Percentiles rank a stretch among this genome's conserved stretches.
Evolutionary conservation across 371 early-diverging fungal species (phyloP).

Genomic region (Ecytonucleospora hepatopenaei): DNA sequence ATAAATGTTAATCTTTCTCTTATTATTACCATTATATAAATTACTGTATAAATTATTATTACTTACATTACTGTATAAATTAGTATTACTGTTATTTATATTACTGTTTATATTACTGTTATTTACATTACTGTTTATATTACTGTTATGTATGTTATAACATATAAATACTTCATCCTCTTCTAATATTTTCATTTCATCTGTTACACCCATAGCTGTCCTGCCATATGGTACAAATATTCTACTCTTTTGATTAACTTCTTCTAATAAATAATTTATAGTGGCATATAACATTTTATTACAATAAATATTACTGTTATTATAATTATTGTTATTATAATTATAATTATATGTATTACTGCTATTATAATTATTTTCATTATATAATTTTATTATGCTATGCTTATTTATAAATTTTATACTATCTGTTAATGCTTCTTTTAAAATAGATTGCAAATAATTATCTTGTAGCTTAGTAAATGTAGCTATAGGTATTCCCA

Average conservation of each 20-base stretch:
- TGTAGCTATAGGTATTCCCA: conserved; percentile 19
- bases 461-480: conserved; percentile 33
- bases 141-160: conserved; percentile 5
- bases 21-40: no score
- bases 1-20: conserved; percentile 1
- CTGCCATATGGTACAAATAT: conserved; percentile 63
- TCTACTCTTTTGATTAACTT: conserved; percentile 62
- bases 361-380: conserved; percentile 3
- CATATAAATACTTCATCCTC: conserved; percentile 63
- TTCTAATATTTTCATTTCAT: conserved; percentile 62
- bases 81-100: no score
- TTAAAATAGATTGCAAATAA: conserved; percentile 2
- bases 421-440: background rate
- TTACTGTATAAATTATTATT: no score
- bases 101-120: no score
- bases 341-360: conserved; percentile 7
- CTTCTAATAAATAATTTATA: conserved; percentile 60
- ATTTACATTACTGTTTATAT: no score
- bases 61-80: no score
- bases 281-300: conserved; percentile 59
- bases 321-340: background rate
- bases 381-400: no score
- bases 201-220: conserved; percentile 65
- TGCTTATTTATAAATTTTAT: conserved; percentile 11
- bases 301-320: conserved; percentile 35